These are phyloP conservation scores for Pyrenochaeta sp. DNA, from an alignment of 2,329 filamentous ascomycete genomes.

Conservation along the genomic window DNA sequence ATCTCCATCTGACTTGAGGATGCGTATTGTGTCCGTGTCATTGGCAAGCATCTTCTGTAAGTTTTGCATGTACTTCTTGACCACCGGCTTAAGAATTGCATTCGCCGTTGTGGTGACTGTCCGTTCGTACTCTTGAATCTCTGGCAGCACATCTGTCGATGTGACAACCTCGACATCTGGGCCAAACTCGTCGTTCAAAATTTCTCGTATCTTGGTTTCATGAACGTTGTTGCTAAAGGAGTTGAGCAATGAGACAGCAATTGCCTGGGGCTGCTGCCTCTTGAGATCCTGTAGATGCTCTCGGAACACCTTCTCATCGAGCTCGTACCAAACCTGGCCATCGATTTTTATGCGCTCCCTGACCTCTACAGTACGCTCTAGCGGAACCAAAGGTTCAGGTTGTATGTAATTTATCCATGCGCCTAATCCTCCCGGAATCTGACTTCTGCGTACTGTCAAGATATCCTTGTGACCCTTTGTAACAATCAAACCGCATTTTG, in stretches of 20 bases:
- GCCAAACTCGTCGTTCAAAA: slow-evolving; percentile 56
- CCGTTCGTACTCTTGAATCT: slow-evolving; percentile 60
- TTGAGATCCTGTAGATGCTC: slow-evolving; percentile 50
- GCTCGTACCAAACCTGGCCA: slow-evolving; percentile 51
- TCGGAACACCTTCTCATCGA: slow-evolving; percentile 53
- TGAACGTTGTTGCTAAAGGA: slow-evolving; percentile 57
- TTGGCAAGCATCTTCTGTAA: slow-evolving; percentile 50
- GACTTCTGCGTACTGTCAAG: slow-evolving; percentile 56
- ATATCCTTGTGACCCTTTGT: slow-evolving; percentile 61
- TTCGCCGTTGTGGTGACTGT: slow-evolving; percentile 60
- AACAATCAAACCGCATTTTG: slow-evolving; percentile 57
- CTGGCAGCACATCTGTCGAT: slow-evolving; percentile 57
- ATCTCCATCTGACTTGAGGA: slow-evolving; percentile 61
- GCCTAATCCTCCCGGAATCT: slow-evolving; percentile 61
- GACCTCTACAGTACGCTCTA: slow-evolving; percentile 59
- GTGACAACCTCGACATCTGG: slow-evolving; percentile 55
- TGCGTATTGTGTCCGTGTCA: slow-evolving; percentile 57
- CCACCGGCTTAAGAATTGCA: slow-evolving; percentile 58
- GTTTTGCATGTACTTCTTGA: slow-evolving; percentile 56
- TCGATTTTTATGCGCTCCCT: slow-evolving; percentile 55
- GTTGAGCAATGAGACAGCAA: slow-evolving; percentile 58
- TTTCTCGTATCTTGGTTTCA: slow-evolving; percentile 50
- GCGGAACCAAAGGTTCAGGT: slow-evolving; percentile 58
- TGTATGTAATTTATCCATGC: slow-evolving; percentile 60
- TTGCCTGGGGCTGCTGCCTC: slow-evolving; percentile 54